Base-by-base conservation (phyloP, 1,284 basidiomycete species). In the Marasmius sp. region DNA sequence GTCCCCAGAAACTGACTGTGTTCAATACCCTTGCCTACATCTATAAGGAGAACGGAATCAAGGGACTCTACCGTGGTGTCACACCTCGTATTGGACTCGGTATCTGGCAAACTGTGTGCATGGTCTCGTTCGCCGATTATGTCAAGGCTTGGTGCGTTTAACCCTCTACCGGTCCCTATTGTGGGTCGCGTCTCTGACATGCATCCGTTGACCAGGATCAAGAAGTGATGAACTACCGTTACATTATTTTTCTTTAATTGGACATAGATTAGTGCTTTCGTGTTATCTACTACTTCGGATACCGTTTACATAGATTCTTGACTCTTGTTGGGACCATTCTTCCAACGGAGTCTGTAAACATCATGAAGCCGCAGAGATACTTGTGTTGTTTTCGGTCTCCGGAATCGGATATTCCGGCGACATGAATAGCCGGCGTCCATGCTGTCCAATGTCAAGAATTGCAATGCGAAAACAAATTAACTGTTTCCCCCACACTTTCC, bases 71-170 rank as follows among this genome's bases (percentile, higher is more conserved):
- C 85, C 89, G 97, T 63, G 97, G 97, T 71, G 96, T 99, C 20
- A 93, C 95, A 0, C 97, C 97, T 57, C 93, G 97, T 66, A 95
- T 99, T 72, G 96, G 89, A 70, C 87, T 99, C 64, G 97, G 96
- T 65, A 86, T 97, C 71, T 97, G 95, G 95, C 95, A 97, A 77
- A 97, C 95, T 11, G 83, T 98, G 66, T 98, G 95, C 83, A 98
- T 98, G 96, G 96, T 98, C 66, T 94, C 92, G 20, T 93, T 98
- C 67, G 95, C 95, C 14, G 96, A 98, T 78, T 95, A 95, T 71
- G 95, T 97, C 67, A 95, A 94, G 75, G 82, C 78, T 65, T 93
- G 91, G 91, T 81, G 63, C 39, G 79, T 73, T 11, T 36, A n/a
- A 38, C 27, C 50, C 27, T 52, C 9, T 8, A 36, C 34, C 16